These are phyloP conservation scores for Ramaria sp. DNA, from an alignment of 768 basidiomycete genomes.

Conservation along the genomic window DNA sequence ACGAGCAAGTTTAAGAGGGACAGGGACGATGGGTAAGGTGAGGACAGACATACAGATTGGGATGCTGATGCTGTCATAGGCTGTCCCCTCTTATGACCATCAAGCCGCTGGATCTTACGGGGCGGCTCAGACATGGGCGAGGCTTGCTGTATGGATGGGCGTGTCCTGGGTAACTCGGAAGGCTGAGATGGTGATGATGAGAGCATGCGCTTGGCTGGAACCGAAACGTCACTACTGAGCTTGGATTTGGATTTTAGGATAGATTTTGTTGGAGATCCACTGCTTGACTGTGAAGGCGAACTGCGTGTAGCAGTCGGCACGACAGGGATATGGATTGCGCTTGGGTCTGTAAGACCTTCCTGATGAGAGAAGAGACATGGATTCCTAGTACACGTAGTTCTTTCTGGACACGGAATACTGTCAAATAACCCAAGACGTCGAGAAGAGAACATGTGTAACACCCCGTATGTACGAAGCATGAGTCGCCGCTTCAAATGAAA, in stretches of 20 bases:
- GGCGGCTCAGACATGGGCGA: conserved; percentile 37
- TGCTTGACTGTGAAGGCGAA: conserved; percentile 6
- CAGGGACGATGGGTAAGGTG: neutral
- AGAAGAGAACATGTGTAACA: conserved; percentile 47
- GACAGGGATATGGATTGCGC: conserved; percentile 21
- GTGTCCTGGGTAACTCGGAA: neutral
- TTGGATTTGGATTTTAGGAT: conserved; percentile 6
- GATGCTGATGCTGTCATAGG: conserved; percentile 30
- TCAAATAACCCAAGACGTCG: conserved; percentile 39
- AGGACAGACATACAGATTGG: conserved; percentile 12
- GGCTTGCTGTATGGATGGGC: neutral
- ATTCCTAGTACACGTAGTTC: conserved; percentile 32
- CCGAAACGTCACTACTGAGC: conserved; percentile 9
- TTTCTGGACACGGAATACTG: conserved; percentile 47
- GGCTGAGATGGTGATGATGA: conserved; percentile 18
- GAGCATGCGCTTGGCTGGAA: conserved; percentile 43
- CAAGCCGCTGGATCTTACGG: conserved; percentile 50
- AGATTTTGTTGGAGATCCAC: conserved; percentile 2
- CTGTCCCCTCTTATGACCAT: conserved; percentile 29
- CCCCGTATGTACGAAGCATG: too few relatives aligned
- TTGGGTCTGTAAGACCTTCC: conserved; percentile 17
- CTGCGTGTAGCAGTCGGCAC: conserved; percentile 11
- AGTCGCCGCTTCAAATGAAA: neutral
- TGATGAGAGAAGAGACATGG: conserved; percentile 62
- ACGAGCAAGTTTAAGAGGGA: neutral